These are phyloP conservation scores for Giardia muris DNA, from an alignment of 208 protist species.

Conservation along the genomic window DNA sequence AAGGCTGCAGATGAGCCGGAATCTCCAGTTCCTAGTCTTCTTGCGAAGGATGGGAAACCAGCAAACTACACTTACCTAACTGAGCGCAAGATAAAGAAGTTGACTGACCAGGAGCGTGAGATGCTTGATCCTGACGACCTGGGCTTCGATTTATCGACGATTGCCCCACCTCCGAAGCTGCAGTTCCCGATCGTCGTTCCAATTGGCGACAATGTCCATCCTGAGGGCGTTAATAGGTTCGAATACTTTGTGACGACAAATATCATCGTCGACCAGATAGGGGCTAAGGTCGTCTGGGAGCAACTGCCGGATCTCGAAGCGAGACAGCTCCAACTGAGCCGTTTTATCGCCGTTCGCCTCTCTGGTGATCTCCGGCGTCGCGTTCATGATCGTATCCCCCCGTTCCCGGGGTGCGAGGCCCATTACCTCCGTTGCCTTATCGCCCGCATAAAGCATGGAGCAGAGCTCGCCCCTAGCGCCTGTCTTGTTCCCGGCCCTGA, in stretches of 20 bases:
- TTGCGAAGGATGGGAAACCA: background rate
- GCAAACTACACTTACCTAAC: background rate
- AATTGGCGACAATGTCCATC: constrained; percentile 4
- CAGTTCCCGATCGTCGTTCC: background rate
- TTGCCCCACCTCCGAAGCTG: background rate
- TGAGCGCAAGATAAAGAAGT: background rate
- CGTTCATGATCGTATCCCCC: constrained; percentile 3
- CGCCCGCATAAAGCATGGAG: constrained; percentile 25
- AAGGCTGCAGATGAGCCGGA: background rate
- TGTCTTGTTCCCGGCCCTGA: background rate
- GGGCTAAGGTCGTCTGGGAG: background rate
- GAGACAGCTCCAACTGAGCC: background rate
- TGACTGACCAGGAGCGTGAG: background rate
- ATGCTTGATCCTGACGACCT: background rate
- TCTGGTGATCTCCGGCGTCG: background rate
- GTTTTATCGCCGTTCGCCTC: background rate
- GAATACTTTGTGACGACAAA: constrained; percentile 28
- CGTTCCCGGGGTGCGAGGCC: constrained; percentile 27
- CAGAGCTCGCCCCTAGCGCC: background rate
- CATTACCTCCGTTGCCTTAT: constrained; percentile 24
- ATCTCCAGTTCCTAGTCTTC: background rate
- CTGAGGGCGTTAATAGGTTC: constrained; percentile 7
- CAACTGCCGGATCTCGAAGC: constrained; percentile 24
- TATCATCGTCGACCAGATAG: background rate
- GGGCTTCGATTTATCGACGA: constrained; percentile 16